Base-by-base conservation (phyloP, 495 filamentous ascomycete genomes). In the Cryomyces minteri region DNA sequence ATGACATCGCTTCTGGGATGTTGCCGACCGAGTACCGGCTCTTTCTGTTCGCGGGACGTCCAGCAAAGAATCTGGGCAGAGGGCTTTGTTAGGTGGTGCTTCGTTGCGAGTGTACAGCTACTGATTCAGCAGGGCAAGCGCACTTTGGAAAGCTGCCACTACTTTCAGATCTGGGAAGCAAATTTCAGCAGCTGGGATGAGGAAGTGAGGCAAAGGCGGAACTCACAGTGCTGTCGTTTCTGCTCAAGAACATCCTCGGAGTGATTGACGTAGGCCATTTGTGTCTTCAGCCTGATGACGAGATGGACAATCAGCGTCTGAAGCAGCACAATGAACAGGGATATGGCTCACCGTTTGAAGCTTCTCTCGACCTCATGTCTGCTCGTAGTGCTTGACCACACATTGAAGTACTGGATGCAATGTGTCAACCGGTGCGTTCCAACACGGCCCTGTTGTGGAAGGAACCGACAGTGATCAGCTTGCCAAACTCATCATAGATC, bases 191-290 rank as follows among this genome's bases (percentile, higher is more conserved):
- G 9, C 7, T 9, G 6, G 10, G 40, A 25, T 32, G 11, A 6
- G 18, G 28, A 4, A 11, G 38, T 6, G 25, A 32, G 5, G 11
- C 1, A 4, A 8, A 12, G 28, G 6, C 37, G 9, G 31, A 0
- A 48, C 54, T 7, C 47, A 55, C 54, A 57, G 38, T 57, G 54
- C 11, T 40, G 31, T 8, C 54, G 41, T 39, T 51, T 57, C 32
- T 48, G 6, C 40, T 54, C 54, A 34, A 57, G 48, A 37, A 48
- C 44, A 8, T 44, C 34, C 40, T 57, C 54, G 12, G 48, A 38
- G 37, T 51, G 47, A 39, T 51, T 45, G 11, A 57, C 52, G 18
- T 46, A 42, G 1, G 46, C 37, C 41, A 43, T 51, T 30, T 51
- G 54, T n/a, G 54, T 57, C 36, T 51, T 52, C 25, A 57, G 47